Conservation (phyloP, 805 yeast genomes). For the Metschnikowia sp. region DNA sequence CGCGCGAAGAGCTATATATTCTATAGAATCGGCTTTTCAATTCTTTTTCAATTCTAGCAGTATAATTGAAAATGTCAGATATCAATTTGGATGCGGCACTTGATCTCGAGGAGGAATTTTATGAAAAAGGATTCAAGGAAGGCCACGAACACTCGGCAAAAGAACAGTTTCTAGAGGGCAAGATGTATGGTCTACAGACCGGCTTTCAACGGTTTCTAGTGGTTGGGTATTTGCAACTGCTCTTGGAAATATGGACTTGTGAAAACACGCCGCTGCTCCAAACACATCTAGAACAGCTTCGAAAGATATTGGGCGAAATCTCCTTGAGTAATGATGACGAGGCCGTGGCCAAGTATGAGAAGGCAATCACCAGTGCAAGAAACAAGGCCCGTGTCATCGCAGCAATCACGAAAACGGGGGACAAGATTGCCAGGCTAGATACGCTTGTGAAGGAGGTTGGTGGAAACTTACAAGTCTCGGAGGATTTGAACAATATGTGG, state of each 20-base stretch:
- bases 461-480: constrained; percentile 35
- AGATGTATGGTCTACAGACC: constrained; percentile 77
- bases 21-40: too few relatives aligned
- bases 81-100: constrained; percentile 45
- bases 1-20: not conserved
- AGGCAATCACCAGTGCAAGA: constrained; percentile 48
- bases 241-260: constrained; percentile 38
- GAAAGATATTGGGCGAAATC: constrained; percentile 19
- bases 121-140: constrained; percentile 66
- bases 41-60: not conserved
- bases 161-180: constrained; percentile 70
- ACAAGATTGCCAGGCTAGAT: constrained; percentile 30
- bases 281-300: constrained; percentile 27
- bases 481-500: constrained; percentile 44
- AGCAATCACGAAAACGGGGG: constrained; percentile 25
- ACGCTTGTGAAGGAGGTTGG: constrained; percentile 34
- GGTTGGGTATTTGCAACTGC: constrained; percentile 64
- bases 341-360: constrained; percentile 56
- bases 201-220: constrained; percentile 69
- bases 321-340: constrained; percentile 44
- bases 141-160: constrained; percentile 61
- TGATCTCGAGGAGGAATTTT: constrained; percentile 58
- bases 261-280: constrained; percentile 3
- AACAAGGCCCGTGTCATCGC: constrained; percentile 59
- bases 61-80: constrained; percentile 22